Base-by-base conservation (phyloP, 129 eudicot genomes). In the Arctium lappa region DNA sequence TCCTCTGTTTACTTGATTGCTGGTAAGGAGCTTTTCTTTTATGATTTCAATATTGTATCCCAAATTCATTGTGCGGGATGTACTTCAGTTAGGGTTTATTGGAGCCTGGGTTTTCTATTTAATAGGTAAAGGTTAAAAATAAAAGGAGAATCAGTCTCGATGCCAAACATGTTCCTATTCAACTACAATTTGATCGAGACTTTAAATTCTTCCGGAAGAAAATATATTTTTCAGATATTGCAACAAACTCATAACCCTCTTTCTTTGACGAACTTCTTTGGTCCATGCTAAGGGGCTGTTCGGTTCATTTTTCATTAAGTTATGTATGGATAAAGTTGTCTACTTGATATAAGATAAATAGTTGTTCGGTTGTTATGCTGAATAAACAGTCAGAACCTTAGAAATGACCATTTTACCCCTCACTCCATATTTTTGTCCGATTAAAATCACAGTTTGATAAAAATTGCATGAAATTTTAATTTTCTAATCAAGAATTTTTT, bases 21-120 rank as follows among this genome's bases (percentile, higher is more conserved):
- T 46, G 56, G 85, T 82, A 33, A 68, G 66, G 39, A 31, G 3
- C 3, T 72, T 71, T 71, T 9, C 15, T 34, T 8, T 39, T 50
- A n/a, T 40, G 62, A 53, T 72, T 56, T 18, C 32, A 8, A 36
- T 70, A 8, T 22, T 34, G 13, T 80, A 50, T 71, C 36, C 60
- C 8, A 7, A 44, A 46, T 80, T 46, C 77, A 13, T 80, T 32
- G 34, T 22, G 27, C 76, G 15, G 50, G 38, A 80, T 80, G 50
- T 12, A 80, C 38, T 34, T 63, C 34, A 36, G 4, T 46, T 82
- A 75, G 77, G 81, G 81, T 75, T 75, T 75, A 34, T 81, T 60
- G 33, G 62, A 62, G 56, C 27, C 27, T 22, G 27, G 34, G 40
- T 62, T 53, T 36, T 4, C 36, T 72, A 46, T 69, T 16, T 72